Evolutionary conservation across 352 stramenopile species (phyloP), one percentile per base, ranked within the genome.

Genomic region (Phytophthora citricola): DNA sequence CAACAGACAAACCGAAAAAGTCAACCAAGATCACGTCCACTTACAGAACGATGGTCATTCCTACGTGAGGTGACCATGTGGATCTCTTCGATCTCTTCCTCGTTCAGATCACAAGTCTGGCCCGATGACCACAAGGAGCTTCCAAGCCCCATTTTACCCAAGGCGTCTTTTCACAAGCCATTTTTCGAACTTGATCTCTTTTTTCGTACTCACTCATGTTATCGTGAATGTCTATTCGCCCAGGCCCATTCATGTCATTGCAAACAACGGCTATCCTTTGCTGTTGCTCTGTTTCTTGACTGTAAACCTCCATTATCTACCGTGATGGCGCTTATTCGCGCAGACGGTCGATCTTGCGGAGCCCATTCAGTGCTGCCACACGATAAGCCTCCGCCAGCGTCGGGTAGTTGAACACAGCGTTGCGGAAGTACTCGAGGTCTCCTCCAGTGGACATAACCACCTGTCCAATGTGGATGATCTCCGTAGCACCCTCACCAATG

Each of bases 361-460:
- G 70, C 6, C 87, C 87, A 57, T 94, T 89, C 31, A 93, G 71
- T 17, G 87, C 87, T 44, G 87, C 87, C 26, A 94, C 87, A 12
- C 87, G 87, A 70, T 94, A 94, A 14, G 84, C 87, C 71, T 97
- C 91, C 11, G 90, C 90, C 50, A 97, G 74, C 26, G 90, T 97
- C 44, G 91, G 91, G 78, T 96, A 97, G 77, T 97, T 97, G 73
- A 97, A 97, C 59, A 97, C 91, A 22, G 91, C 87, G 53, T 93
- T 93, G 50, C 86, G 83, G 71, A 97, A 97, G 79, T 97, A 97
- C 47, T 95, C 86, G 47, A 97, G 76, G 17, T 84, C 92, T 39
- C 87, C 89, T 45, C 76, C 87, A 27, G 83, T 94, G 12, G 87
- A 90, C 84, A 94, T 94, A 24, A 92, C 87, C 22, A 94, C 87